phyloP scores from a whole-genome alignment of 2,329 filamentous ascomycete genomes.

The Aureobasidium sp. region DNA sequence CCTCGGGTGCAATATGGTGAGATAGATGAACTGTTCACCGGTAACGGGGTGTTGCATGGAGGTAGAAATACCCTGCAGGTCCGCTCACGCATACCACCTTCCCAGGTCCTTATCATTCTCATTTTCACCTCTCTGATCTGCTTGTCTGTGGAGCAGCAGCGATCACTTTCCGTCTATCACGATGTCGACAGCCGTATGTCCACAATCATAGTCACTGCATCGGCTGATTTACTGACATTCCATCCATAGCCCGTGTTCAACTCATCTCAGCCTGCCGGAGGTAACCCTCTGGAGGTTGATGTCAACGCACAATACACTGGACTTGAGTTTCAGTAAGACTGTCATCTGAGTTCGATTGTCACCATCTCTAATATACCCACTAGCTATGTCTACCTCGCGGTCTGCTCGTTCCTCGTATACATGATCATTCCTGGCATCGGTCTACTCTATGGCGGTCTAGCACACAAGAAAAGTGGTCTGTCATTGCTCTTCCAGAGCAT shows the following conservation, averaged over 20 bases:
- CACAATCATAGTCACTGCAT: not conserved
- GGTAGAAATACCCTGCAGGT: slow-evolving; percentile 12
- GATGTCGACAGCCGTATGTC: slow-evolving; percentile 10
- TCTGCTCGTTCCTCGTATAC: slow-evolving; percentile 57
- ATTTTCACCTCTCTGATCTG: not conserved
- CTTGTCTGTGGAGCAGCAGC: not conserved
- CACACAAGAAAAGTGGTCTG: slow-evolving; percentile 55
- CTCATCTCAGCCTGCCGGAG: slow-evolving; percentile 44
- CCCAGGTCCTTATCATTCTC: not conserved
- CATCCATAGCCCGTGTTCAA: slow-evolving; percentile 31
- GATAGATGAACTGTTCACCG: slow-evolving; percentile 3
- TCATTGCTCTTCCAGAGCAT: slow-evolving; percentile 57
- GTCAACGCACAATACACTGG: slow-evolving; percentile 54
- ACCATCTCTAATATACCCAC: not conserved
- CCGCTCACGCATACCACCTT: not conserved
- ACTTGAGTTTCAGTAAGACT: slow-evolving; percentile 47
- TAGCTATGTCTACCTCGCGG: slow-evolving; percentile 50
- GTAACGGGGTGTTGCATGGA: slow-evolving; percentile 2
- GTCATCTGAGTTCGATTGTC: not conserved
- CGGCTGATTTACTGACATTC: not conserved
- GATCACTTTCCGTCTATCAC: not conserved
- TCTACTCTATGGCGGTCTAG: slow-evolving; percentile 57
- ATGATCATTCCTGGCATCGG: slow-evolving; percentile 62
- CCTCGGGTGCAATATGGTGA: not conserved
- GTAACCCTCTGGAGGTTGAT: slow-evolving; percentile 47